Conservation (phyloP, 805 yeast genomes). For the Kuraishia cidri region DNA sequence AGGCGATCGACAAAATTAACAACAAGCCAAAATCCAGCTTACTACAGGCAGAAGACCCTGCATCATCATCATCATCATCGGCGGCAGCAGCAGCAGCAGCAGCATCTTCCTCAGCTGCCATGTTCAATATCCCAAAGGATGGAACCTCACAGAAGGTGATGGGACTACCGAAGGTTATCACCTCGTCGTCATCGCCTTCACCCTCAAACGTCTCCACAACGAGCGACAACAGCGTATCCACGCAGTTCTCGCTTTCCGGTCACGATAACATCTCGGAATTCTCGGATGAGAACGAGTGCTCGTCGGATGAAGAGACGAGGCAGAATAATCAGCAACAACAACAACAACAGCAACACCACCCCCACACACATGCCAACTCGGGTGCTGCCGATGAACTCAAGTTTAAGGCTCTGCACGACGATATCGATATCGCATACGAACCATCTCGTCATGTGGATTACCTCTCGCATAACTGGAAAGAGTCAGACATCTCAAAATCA, state of each 20-base stretch:
- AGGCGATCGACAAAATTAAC: conserved; percentile 79
- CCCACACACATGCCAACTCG: conserved; percentile 8
- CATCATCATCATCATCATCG: background rate
- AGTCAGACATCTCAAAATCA: conserved; percentile 82
- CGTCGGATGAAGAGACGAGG: conserved; percentile 8
- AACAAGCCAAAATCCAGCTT: conserved; percentile 3
- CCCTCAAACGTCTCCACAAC: conserved; percentile 1
- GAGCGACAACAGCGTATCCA: background rate
- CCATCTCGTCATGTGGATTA: conserved; percentile 93
- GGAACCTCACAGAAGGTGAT: background rate
- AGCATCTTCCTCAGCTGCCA: too few relatives aligned
- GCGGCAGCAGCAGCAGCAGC: too few relatives aligned
- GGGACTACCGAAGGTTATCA: background rate
- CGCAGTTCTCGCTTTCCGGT: background rate
- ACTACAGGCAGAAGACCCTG: too few relatives aligned
- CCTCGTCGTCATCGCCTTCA: background rate
- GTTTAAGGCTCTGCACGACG: conserved; percentile 61
- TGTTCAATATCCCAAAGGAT: background rate
- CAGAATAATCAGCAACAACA: too few relatives aligned
- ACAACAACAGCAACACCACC: conserved; percentile 7
- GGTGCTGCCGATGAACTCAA: conserved; percentile 7
- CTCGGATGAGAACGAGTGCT: background rate
- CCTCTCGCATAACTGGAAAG: conserved; percentile 93
- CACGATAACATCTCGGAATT: background rate
- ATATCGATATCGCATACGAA: conserved; percentile 67